Conservation (phyloP, 2,329 filamentous ascomycete genomes). For the Aureobasidium sp. region DNA sequence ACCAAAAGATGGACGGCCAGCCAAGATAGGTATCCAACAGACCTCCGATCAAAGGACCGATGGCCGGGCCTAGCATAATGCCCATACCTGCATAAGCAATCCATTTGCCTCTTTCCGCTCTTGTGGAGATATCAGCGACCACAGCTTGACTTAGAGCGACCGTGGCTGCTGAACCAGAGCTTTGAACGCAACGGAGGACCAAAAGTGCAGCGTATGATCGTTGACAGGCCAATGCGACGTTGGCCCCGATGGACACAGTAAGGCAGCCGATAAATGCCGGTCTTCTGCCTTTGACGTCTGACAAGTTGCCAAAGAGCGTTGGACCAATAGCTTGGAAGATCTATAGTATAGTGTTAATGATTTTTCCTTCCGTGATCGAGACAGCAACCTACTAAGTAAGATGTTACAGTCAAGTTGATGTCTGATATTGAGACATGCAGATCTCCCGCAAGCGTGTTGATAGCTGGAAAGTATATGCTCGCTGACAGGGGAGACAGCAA, state of each 20-base stretch:
- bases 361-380: too few relatives aligned
- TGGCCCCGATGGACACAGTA: conserved; percentile 33
- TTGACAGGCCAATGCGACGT: conserved; percentile 32
- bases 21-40: conserved; percentile 25
- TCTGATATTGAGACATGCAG: conserved; percentile 34
- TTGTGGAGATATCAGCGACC: conserved; percentile 33
- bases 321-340: conserved; percentile 47
- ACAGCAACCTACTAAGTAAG: conserved; percentile 41
- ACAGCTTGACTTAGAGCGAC: conserved; percentile 33
- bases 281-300: conserved; percentile 42
- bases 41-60: conserved; percentile 40
- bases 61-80: conserved; percentile 40
- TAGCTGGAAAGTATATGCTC: conserved; percentile 48
- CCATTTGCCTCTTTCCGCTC: conserved; percentile 33
- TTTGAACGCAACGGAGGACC: conserved; percentile 34
- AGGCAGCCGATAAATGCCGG: conserved; percentile 42
- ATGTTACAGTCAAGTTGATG: conserved; percentile 47
- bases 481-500: conserved; percentile 23
- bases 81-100: conserved; percentile 30
- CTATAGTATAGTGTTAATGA: conserved; percentile 18
- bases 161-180: conserved; percentile 33
- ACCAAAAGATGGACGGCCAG: conserved; percentile 34
- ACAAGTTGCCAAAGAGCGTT: conserved; percentile 42
- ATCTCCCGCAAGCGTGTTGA: conserved; percentile 41
- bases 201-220: conserved; percentile 30